Evolutionary conservation across 2,329 filamentous ascomycete species (phyloP), one percentile per base, ranked within the genome.

Genomic region (Erysiphe pulchra): DNA sequence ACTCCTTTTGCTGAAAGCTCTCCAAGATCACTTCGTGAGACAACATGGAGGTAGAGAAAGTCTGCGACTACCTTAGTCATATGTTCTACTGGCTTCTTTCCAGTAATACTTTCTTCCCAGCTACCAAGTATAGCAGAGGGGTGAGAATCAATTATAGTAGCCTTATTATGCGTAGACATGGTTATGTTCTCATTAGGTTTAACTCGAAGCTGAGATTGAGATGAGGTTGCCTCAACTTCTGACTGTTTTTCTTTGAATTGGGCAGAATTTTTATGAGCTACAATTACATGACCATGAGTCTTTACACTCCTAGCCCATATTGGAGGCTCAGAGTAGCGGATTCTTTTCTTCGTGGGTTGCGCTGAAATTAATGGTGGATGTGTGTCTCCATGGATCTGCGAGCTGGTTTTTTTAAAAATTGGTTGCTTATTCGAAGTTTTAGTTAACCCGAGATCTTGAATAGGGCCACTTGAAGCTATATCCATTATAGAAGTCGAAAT

Each of bases 1-100:
- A 85, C 77, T 7, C 74, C 75, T 14, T 71, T 68, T 45, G 70
- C 70, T 14, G 65, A 61, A 17, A 80, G 70, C 52, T 80, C 74
- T 31, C 69, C 69, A 34, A 76, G 67, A 51, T 81, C 73, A n/a
- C 70, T 66, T 49, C 75, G 74, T 45, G 69, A 65, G 7, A 90
- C 68, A 16, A 90, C 77, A 46, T 79, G 68, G 42, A 72, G 59
- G 57, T 77, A 92, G 11, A 94, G 64, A 54, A 85, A 92, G 57
- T 92, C 81, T 49, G 79, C 81, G n/a, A 92, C 69, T 16, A 67
- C 60, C 54, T 76, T 79, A n/a, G 75, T 75, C 11, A 90, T 62
- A 49, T 86, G 77, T 53, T 90, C 80, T 46, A 75, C 70, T 0
- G 81, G 80, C 48, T 75, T 73, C 10, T 72, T 65, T 42, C 79